Base-by-base conservation (phyloP, 139 green algal species). In the Chlorella sorokiniana region DNA sequence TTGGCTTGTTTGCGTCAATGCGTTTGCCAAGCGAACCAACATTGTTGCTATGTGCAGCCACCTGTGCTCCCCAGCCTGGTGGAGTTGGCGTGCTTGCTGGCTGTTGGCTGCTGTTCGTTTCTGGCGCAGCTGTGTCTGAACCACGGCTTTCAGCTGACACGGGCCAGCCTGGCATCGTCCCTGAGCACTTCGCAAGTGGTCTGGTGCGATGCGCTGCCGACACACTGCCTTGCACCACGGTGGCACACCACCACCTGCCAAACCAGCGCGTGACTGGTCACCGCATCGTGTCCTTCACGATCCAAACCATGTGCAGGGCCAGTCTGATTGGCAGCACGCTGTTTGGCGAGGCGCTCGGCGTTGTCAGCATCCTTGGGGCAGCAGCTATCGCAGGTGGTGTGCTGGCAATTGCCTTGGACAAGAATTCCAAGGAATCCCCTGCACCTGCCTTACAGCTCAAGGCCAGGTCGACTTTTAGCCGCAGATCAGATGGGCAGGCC, bases 121-220 rank as follows among this genome's bases (percentile, higher is more conserved):
- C 7, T 51, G 0, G 87, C 81, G 4, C 84, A 93, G 67, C 35
- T 92, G n/a, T 74, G 89, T 40, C 69, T 92, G 18, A 90, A 87
- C 76, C 69, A 86, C 22, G 88, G 88, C 10, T 92, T 94, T 61
- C 88, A 92, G 67, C 77, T 92, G 45, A 68, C 89, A 41, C 72
- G 45, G 27, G 82, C 87, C n/a, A 78, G 85, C 29, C 86, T 79
- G 23, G 84, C 40, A 1, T 85, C 86, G 5, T 76, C 86, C 4
- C 35, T 87, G 10, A 90, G 86, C 75, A 86, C 78, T 54, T 80
- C 42, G 1, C 86, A 90, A 62, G 84, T 85, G 22, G 4, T 84
- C 20, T 56, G 37, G 29, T 64, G 35, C 29, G 64, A 44, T 48
- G n/a, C n/a, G n/a, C n/a, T n/a, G n/a, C n/a, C n/a, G n/a, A n/a